Base-by-base conservation (phyloP, 768 basidiomycete genomes). In the Phanerochaete carnosa region DNA sequence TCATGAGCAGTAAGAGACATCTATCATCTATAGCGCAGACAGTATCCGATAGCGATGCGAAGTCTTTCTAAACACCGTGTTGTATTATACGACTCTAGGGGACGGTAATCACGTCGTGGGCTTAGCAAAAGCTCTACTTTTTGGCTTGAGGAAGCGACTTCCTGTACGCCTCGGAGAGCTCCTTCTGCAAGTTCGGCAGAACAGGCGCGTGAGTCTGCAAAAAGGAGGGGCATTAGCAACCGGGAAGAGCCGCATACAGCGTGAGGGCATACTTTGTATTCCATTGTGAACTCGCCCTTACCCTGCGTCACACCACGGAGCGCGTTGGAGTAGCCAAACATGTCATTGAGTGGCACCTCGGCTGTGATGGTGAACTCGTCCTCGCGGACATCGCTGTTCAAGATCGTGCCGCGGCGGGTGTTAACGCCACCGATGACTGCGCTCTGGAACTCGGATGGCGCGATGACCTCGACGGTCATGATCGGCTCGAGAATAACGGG, bases 381-480 rank as follows among this genome's bases (percentile, higher is more conserved):
- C 65, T 97, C 95, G 45, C 96, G 87, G 32, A 96, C 90, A 75
- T 98, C 97, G 66, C 92, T 96, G 68, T 98, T 96, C 45, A 95
- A 78, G 69, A 99, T 97, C 2, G 92, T 94, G 4, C 97, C 97
- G 49, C 94, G 87, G 29, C 97, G 85, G 54, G 89, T 85, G 72
- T 97, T 99, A 65, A 99, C 75, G 12, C 93, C 93, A 30, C 96
- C 95, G 69, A 98, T 97, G 59, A 99, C 97, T 60, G 83, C 83
- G 64, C 90, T 90, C 73, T 99, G 97, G 83, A 98, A 99, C 71
- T 99, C 97, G 13, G 85, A 80, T 2, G 97, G 97, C 0, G 96
- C 95, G 39, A 98, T 89, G 28, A 98, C 93, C 69, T 99, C 96
- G 37, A 99, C 96, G 16, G 85, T 92, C 96, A 99, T 99, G 75